Conservation (phyloP, 306 rosid genomes). For the Quercus alba region DNA sequence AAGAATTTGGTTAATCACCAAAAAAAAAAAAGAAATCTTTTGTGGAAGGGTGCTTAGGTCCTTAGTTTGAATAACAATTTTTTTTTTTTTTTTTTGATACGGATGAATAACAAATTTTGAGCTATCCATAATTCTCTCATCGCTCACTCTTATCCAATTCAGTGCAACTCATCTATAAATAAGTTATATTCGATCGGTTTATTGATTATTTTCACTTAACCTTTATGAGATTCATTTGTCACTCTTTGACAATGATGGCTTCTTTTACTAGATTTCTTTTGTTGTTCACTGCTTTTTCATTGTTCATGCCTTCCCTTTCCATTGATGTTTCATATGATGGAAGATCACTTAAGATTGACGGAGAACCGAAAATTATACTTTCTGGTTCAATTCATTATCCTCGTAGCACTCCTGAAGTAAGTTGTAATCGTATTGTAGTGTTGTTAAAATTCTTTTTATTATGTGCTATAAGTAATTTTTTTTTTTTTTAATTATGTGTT, state of each 20-base stretch:
- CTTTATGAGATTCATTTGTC: background rate
- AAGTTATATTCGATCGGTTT: background rate
- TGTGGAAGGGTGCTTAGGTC: too few species aligned
- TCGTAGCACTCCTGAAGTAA: slow-evolving; percentile 32
- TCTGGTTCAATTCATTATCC: slow-evolving; percentile 50
- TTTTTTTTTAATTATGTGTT: background rate
- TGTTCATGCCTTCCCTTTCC: background rate
- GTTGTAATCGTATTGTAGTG: background rate
- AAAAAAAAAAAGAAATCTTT: too few species aligned
- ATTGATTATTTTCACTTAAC: too few species aligned
- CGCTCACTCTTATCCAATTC: background rate
- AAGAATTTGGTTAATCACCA: too few species aligned
- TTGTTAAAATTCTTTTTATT: too few species aligned
- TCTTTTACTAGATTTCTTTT: background rate
- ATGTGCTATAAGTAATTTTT: too few species aligned
- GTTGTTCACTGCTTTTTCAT: background rate
- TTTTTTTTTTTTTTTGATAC: too few species aligned
- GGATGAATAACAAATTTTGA: background rate
- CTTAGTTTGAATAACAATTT: too few species aligned
- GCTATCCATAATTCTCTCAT: background rate
- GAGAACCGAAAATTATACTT: slow-evolving; percentile 15
- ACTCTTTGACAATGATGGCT: background rate
- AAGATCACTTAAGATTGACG: slow-evolving; percentile 26
- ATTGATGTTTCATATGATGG: slow-evolving; percentile 25
- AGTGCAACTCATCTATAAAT: background rate